Conservation (phyloP, 306 rosid species). For the Cicer yamashitae region DNA sequence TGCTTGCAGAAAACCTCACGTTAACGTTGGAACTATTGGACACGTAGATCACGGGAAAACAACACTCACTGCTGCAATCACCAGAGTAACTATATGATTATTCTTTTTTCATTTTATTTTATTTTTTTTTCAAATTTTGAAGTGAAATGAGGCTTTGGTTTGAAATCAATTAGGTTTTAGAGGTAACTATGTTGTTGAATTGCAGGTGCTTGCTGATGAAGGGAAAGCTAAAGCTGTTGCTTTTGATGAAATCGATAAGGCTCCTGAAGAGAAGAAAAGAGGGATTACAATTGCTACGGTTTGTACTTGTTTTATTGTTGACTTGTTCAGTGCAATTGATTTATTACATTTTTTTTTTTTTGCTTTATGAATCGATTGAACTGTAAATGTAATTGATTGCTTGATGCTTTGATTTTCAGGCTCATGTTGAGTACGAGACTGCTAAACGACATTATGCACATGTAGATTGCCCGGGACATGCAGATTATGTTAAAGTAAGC, state of each 20-base stretch:
- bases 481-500: slow-evolving; percentile 91
- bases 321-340: not conserved
- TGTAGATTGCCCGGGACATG: slow-evolving; percentile 95
- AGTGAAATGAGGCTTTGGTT: not conserved
- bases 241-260: slow-evolving; percentile 94
- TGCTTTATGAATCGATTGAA: not conserved
- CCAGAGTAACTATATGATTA: slow-evolving; percentile 8
- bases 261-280: slow-evolving; percentile 96
- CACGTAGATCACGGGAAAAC: slow-evolving; percentile 57
- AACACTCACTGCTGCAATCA: slow-evolving; percentile 53
- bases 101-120: not conserved
- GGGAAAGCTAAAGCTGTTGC: slow-evolving; percentile 94
- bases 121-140: slow-evolving; percentile 16
- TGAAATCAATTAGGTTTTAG: slow-evolving; percentile 24
- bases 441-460: slow-evolving; percentile 83
- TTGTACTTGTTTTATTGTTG: slow-evolving; percentile 32
- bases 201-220: slow-evolving; percentile 85
- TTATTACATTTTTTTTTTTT: not conserved
- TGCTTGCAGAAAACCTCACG: slow-evolving; percentile 51
- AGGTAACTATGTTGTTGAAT: not conserved
- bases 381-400: not conserved
- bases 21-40: slow-evolving; percentile 54
- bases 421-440: slow-evolving; percentile 95
- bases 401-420: slow-evolving; percentile 56
- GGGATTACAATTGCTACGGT: slow-evolving; percentile 98